Evolutionary conservation across 768 basidiomycete species (phyloP), one percentile per base, ranked within the genome.

Genomic region (Boletus reticuloceps): DNA sequence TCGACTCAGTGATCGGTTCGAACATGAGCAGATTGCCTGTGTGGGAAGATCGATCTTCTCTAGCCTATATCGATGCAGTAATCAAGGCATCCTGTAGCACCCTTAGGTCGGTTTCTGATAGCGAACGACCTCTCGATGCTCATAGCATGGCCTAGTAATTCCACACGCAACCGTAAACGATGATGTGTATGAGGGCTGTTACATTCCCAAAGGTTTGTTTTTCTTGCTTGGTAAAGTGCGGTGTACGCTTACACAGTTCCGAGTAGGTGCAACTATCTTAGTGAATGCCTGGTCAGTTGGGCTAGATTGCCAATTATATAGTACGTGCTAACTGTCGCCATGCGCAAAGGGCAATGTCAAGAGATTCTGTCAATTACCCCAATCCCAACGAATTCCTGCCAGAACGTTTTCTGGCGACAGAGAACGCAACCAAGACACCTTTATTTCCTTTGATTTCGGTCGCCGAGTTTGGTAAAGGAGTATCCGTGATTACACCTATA

Each of bases 171-270:
- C 66, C 11, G 73, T 72, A 2, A 55, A 72, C 39, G 74, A 77
- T 46, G 77, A 29, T 9, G 29, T 29, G 29, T 29, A 29, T 29
- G 29, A 29, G 29, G 27, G 8, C 29, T 9, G 9, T 51, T 61
- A 76, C 12, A 84, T 85, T 45, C 82, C 82, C 9, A 74, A 74
- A 55, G 50, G 50, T 52, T 37, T 22, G 14, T 9, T 14, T 16
- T 22, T 16, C 14, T 17, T 49, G 25, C 14, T 9, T 13, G 16
- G 20, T 17, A 19, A 4, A 5, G 2, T 31, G 8, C 6, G n/a
- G n/a, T 17, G 22, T 39, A 16, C 31, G 16, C 20, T 55, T 6
- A 48, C 42, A n/a, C 32, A 8, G 5, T 22, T 41, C 27, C 32
- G 27, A 49, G 19, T 6, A 51, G 49, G 41, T 36, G 41, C 59